These are phyloP conservation scores for Onygena corvina DNA, from an alignment of 2,329 filamentous ascomycete species.

Conservation along the genomic window DNA sequence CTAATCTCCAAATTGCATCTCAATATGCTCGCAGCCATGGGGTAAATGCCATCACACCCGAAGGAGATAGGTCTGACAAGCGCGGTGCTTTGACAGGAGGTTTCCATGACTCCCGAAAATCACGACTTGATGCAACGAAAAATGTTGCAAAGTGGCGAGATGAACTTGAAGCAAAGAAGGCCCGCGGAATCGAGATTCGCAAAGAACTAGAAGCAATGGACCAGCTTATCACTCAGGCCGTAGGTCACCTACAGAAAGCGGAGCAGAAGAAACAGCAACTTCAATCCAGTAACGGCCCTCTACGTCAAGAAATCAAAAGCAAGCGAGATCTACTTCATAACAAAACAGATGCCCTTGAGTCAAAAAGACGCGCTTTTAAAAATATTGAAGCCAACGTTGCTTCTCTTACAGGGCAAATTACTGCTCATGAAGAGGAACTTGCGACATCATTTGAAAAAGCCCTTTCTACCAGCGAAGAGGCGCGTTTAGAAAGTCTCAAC, in stretches of 20 bases:
- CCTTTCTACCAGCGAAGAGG: slow-evolving; percentile 69
- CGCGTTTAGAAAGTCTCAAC: slow-evolving; percentile 60
- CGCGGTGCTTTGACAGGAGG: slow-evolving; percentile 91
- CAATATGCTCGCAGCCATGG: slow-evolving; percentile 89
- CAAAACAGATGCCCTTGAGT: slow-evolving; percentile 60
- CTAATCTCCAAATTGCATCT: slow-evolving; percentile 71
- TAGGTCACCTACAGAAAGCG: slow-evolving; percentile 69
- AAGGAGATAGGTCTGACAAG: slow-evolving; percentile 90
- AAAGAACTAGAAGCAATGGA: slow-evolving; percentile 64
- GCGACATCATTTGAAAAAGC: slow-evolving; percentile 85
- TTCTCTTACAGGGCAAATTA: slow-evolving; percentile 61
- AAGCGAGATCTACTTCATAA: slow-evolving; percentile 65
- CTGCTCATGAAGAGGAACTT: slow-evolving; percentile 67
- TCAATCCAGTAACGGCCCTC: slow-evolving; percentile 68
- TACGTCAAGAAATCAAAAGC: slow-evolving; percentile 62
- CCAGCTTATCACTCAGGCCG: slow-evolving; percentile 78
- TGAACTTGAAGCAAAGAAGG: slow-evolving; percentile 56
- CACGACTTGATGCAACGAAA: slow-evolving; percentile 73
- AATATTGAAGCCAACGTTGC: slow-evolving; percentile 64
- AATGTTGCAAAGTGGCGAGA: slow-evolving; percentile 61
- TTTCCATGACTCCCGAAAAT: slow-evolving; percentile 75
- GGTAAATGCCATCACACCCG: slow-evolving; percentile 83
- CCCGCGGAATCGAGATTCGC: slow-evolving; percentile 53
- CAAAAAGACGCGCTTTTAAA: slow-evolving; percentile 52
- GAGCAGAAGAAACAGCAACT: slow-evolving; percentile 66